Conservation (phyloP, 2,329 filamentous ascomycete species). For the Alternaria hordeiaustralica region DNA sequence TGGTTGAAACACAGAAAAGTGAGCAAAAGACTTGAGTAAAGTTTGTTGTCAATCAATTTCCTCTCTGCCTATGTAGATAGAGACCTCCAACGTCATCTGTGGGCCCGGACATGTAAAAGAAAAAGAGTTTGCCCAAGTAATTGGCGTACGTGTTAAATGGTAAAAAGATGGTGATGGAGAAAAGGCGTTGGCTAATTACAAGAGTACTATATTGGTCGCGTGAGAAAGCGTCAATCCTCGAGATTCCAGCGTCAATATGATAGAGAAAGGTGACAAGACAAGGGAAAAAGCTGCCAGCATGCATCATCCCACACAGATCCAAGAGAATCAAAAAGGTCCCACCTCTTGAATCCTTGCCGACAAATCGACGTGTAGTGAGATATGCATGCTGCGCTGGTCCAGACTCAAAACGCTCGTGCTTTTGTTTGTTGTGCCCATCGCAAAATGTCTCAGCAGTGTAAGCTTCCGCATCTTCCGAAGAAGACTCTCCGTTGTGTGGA, state of each 20-base stretch:
- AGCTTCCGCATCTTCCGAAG: neutral
- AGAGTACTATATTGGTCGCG: constrained; percentile 7
- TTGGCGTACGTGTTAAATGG: neutral
- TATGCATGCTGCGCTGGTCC: constrained; percentile 1
- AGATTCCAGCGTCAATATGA: neutral
- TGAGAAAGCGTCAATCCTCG: constrained; percentile 5
- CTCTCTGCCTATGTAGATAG: neutral
- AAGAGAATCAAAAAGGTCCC: neutral
- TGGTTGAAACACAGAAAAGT: neutral
- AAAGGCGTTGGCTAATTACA: constrained; percentile 11
- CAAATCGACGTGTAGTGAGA: neutral
- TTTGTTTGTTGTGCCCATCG: constrained; percentile 5
- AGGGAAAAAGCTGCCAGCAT: constrained; percentile 4
- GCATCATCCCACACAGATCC: neutral
- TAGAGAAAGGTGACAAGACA: neutral
- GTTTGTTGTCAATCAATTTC: neutral
- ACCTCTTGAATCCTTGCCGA: neutral
- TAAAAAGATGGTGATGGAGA: neutral
- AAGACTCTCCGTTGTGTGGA: constrained; percentile 3
- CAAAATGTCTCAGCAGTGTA: neutral
- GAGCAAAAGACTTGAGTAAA: neutral
- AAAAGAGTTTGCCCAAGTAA: neutral
- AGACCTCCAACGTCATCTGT: neutral
- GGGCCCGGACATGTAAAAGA: neutral
- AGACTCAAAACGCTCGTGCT: constrained; percentile 5